Percentiles rank a stretch among this genome's conserved stretches.
These are phyloP conservation scores for Hymenoscyphus fructigenus DNA, from an alignment of 2,329 filamentous ascomycete species.

Conservation along the genomic window DNA sequence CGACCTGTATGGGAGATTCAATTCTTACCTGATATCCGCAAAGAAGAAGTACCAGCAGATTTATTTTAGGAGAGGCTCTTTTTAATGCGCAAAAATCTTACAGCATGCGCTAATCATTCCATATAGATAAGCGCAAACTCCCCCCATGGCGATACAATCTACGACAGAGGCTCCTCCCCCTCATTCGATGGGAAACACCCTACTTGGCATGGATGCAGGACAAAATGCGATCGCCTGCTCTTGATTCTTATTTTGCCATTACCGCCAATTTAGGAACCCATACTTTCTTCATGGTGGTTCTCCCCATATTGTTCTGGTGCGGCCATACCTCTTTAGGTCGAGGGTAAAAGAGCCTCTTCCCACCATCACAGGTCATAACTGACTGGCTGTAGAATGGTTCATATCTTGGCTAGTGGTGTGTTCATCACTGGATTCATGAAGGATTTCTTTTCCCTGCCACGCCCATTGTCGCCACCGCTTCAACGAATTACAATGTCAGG, in stretches of 20 bases:
- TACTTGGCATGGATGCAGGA: constrained; percentile 87
- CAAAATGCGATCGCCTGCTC: constrained; percentile 72
- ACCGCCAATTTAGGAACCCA: constrained; percentile 96
- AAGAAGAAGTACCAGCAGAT: background rate
- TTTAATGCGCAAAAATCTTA: background rate
- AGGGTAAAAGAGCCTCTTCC: constrained; percentile 57
- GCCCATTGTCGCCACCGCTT: constrained; percentile 87
- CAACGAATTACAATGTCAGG: constrained; percentile 97
- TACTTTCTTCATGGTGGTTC: constrained; percentile 96
- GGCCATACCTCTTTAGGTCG: constrained; percentile 82
- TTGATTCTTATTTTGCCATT: constrained; percentile 96
- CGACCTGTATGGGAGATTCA: background rate
- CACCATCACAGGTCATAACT: constrained; percentile 18
- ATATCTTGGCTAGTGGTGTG: constrained; percentile 75
- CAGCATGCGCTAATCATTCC: constrained; percentile 11
- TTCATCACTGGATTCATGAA: constrained; percentile 93
- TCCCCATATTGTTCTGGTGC: constrained; percentile 97
- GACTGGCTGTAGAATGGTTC: constrained; percentile 55
- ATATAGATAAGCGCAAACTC: constrained; percentile 74
- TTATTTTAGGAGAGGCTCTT: background rate
- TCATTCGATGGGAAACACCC: constrained; percentile 92
- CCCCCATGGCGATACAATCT: constrained; percentile 86
- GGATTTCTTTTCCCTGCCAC: constrained; percentile 87
- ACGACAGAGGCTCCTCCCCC: constrained; percentile 77
- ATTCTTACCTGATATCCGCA: background rate